Conservation (phyloP, 2,329 filamentous ascomycete species). For the Stagonosporopsis cucurbitacearum region DNA sequence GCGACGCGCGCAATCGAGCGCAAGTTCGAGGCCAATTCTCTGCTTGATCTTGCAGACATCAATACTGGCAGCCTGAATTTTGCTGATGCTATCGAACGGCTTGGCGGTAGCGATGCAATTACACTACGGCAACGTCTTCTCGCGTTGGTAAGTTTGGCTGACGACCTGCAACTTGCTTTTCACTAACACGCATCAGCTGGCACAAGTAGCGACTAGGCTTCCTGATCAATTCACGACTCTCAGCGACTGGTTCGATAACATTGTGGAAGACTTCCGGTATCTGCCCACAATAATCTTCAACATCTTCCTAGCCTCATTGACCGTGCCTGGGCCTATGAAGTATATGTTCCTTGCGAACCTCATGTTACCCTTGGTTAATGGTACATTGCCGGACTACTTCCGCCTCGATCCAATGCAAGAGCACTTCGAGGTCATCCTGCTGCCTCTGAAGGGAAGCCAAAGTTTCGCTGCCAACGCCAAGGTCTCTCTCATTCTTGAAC, state of each 20-base stretch:
- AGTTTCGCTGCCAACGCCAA: slow-evolving; percentile 45
- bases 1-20: slow-evolving; percentile 7
- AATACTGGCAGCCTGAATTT: slow-evolving; percentile 7
- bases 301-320: slow-evolving; percentile 59
- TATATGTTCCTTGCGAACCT: slow-evolving; percentile 55
- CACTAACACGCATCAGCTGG: slow-evolving; percentile 43
- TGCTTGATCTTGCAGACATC: slow-evolving; percentile 12
- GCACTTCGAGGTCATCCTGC: slow-evolving; percentile 37
- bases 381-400: slow-evolving; percentile 37
- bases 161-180: background rate
- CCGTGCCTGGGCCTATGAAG: slow-evolving; percentile 53
- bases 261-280: slow-evolving; percentile 63
- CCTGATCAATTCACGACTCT: slow-evolving; percentile 58
- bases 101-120: slow-evolving; percentile 62
- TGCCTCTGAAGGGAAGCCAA: slow-evolving; percentile 36
- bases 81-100: slow-evolving; percentile 30
- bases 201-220: slow-evolving; percentile 44
- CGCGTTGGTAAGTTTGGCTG: slow-evolving; percentile 54
- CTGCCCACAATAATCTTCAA: slow-evolving; percentile 65
- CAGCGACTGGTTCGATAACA: slow-evolving; percentile 65
- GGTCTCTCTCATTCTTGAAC: slow-evolving; percentile 44
- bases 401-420: slow-evolving; percentile 31
- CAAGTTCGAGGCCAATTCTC: slow-evolving; percentile 1
- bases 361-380: slow-evolving; percentile 35
- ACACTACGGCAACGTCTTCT: slow-evolving; percentile 69